Base-by-base conservation (phyloP, 305 asterid species). In the Solanum hybrid region DNA sequence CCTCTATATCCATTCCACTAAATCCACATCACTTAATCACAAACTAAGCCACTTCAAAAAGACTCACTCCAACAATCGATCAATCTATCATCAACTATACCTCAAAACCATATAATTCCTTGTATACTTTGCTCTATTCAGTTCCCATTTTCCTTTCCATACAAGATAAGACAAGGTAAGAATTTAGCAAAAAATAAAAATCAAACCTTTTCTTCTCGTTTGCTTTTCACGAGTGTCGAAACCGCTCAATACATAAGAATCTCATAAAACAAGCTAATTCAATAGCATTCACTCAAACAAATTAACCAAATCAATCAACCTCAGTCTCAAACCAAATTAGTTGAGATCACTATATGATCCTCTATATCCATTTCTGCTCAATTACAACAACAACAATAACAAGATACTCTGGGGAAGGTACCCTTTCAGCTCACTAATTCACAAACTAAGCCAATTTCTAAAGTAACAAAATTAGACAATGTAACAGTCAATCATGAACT, bases 121-220 rank as follows among this genome's bases (percentile, higher is more conserved):
- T 29, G 12, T 15, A 42, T 10, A 82, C 1, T 45, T 45, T 31
- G 17, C 87, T 42, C 72, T 42, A 24, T 81, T 81, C 7, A 0
- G 9, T 2, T 17, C 27, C 38, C 38, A 29, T 27, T 84, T 82
- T 84, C 1, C 87, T 31, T 45, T 26, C 22, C 0, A 84, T 51
- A 51, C 72, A 19, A 14, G 24, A 81, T 42, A 81, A 51, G 36
- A 81, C 56, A 40, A 29, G 72, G 40, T 29, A 51, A 84, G 1
- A 84, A 38, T 29, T 29, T 15, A 17, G 36, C 31, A 29, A 26
- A 13, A 11, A 29, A 37, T 22, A 22, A 10, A 17, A 75, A 36
- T 42, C 37, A 10, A 7, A 95, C 99, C 98, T 97, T 96, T 69
- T 95, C 98, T 6, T 95, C 95, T 36, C 95, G 97, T 91, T 96